Conservation (phyloP, 495 filamentous ascomycete genomes). For the Hyaloscypha hepaticicola region DNA sequence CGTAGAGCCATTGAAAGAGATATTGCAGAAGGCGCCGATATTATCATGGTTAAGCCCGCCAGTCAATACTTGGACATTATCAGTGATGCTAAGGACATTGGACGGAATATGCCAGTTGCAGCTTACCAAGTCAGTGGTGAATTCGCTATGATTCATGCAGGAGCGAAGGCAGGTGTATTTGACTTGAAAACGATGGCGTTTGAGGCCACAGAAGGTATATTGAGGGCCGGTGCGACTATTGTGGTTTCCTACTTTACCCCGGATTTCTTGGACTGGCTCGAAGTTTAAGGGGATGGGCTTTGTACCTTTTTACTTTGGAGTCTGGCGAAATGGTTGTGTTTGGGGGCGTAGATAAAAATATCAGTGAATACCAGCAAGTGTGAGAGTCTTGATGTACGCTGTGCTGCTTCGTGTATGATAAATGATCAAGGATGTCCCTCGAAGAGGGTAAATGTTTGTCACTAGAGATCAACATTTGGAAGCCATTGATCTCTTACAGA, state of each 20-base stretch:
- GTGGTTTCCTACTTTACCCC: conserved; percentile 93
- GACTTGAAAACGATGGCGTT: conserved; percentile 94
- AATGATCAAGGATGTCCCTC: too few relatives aligned
- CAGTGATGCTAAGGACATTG: conserved; percentile 90
- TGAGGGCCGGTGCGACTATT: conserved; percentile 89
- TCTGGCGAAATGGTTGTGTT: conserved; percentile 1
- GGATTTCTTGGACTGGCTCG: conserved; percentile 86
- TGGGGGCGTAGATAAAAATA: conserved; percentile 5
- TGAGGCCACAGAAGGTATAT: conserved; percentile 87
- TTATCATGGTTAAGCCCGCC: conserved; percentile 99
- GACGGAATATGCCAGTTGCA: conserved; percentile 83
- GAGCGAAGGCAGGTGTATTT: conserved; percentile 95
- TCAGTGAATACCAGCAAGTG: not conserved
- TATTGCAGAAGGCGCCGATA: conserved; percentile 89
- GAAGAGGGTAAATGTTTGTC: too few relatives aligned
- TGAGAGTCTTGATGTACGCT: not conserved
- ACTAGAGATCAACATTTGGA: too few relatives aligned
- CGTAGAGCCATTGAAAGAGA: conserved; percentile 88
- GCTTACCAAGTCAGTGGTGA: conserved; percentile 97
- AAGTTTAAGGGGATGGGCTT: conserved; percentile 30
- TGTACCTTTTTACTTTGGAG: not conserved
- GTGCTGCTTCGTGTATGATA: not conserved
- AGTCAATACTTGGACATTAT: conserved; percentile 95
- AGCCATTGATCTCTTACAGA: too few relatives aligned
- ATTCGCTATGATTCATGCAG: conserved; percentile 97